These are phyloP conservation scores for Fusarium humuli DNA, from an alignment of 2,329 filamentous ascomycete genomes.

Conservation along the genomic window DNA sequence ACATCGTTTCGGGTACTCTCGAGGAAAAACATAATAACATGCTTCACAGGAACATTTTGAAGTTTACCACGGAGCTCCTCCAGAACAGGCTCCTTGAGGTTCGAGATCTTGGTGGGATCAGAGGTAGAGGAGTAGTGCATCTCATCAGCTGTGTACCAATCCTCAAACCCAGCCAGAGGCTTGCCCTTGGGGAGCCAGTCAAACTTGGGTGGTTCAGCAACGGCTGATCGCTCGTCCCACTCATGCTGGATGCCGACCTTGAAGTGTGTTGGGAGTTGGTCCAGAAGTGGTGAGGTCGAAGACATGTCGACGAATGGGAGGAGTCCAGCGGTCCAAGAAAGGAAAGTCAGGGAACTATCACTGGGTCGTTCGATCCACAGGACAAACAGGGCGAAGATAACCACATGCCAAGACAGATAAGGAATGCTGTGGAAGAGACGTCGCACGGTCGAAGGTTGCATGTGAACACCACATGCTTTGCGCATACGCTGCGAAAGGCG, in stretches of 20 bases:
- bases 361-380: conserved; percentile 44
- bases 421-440: conserved; percentile 24
- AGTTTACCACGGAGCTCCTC: conserved; percentile 44
- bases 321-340: conserved; percentile 52
- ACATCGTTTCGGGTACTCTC: conserved; percentile 60
- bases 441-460: conserved; percentile 14
- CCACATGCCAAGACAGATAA: conserved; percentile 40
- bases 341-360: conserved; percentile 50
- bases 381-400: conserved; percentile 41
- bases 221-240: conserved; percentile 47
- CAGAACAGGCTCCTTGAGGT: conserved; percentile 51
- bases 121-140: conserved; percentile 52
- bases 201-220: conserved; percentile 39
- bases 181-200: conserved; percentile 43
- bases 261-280: conserved; percentile 41
- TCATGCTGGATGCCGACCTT: conserved; percentile 45
- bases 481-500: not conserved
- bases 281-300: conserved; percentile 48
- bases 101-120: conserved; percentile 57
- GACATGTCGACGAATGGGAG: conserved; percentile 52
- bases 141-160: conserved; percentile 43
- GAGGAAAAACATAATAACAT: conserved; percentile 57
- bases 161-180: conserved; percentile 45
- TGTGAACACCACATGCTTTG: conserved; percentile 5
- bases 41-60: conserved; percentile 53